Base-by-base conservation (phyloP, 139 green algal genomes). In the Tetraselmis chui region DNA sequence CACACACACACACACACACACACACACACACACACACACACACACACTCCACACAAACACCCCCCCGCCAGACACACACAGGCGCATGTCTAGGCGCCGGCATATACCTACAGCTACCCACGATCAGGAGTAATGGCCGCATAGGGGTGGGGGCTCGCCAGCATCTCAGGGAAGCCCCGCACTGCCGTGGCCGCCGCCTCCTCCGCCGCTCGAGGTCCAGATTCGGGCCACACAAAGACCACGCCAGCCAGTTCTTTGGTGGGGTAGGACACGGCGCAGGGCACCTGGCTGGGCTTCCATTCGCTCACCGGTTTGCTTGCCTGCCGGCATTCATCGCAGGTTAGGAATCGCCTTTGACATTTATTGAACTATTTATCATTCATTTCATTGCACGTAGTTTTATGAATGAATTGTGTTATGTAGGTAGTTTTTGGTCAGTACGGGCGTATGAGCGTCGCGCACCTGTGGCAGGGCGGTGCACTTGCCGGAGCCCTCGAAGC, bases 391-490 rank as follows among this genome's bases (percentile, higher is more conserved):
- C 11, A 67, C 18, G 45, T 67, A 18, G 11, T 67, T 67, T 18
- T 25, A 67, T 5, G 45, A 67, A 18, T 18, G 18, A 67, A 67
- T 25, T 67, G 45, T 25, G n/a, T n/a, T n/a, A n/a, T n/a, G n/a
- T n/a, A n/a, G n/a, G n/a, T n/a, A n/a, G n/a, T n/a, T n/a, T n/a
- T n/a, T n/a, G n/a, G n/a, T n/a, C n/a, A n/a, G n/a, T n/a, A n/a
- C n/a, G n/a, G n/a, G n/a, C n/a, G n/a, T 80, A 59, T 59, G 32
- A 11, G 74, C 59, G 75, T 92, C 83, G 28, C 83, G 83, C 23
- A 83, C 76, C 81, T 93, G 89, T 0, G 91, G 90, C 23, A 94
- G 86, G 78, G 27, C 28, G 25, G 77, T 86, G 82, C 87, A 92
- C 0, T 30, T 59, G 18, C 91, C 90, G 0, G 45, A 25, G 0